A percentile compares a stretch with the other conserved stretches of the same genome.
phyloP scores from a whole-genome alignment of 179 eudicot genomes.

The Beta macrorhiza region DNA sequence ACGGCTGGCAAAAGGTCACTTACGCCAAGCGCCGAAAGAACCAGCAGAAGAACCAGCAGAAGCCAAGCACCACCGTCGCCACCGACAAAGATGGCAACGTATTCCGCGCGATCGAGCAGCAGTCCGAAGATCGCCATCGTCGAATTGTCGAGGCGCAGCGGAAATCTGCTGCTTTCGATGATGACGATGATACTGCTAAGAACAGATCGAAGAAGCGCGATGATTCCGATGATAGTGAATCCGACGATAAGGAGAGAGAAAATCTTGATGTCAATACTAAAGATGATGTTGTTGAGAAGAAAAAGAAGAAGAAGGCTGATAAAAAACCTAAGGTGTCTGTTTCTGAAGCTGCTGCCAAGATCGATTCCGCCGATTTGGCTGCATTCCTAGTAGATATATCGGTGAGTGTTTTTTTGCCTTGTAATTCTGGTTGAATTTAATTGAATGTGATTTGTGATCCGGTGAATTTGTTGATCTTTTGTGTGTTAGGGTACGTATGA shows the following conservation, averaged over 20 bases:
- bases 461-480: not conserved
- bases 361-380: slow-evolving; percentile 54
- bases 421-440: not conserved
- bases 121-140: slow-evolving; percentile 50
- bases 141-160: slow-evolving; percentile 38
- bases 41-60: slow-evolving; percentile 32
- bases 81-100: slow-evolving; percentile 34
- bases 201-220: slow-evolving; percentile 48
- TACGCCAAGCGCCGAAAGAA: slow-evolving; percentile 51
- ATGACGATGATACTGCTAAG: slow-evolving; percentile 18
- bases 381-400: slow-evolving; percentile 51
- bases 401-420: slow-evolving; percentile 37
- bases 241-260: slow-evolving; percentile 25
- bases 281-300: slow-evolving; percentile 51
- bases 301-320: slow-evolving; percentile 52
- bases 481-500: slow-evolving; percentile 60
- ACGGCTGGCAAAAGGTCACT: slow-evolving; percentile 74
- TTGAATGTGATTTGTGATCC: slow-evolving; percentile 13
- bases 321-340: slow-evolving; percentile 79
- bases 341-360: slow-evolving; percentile 63
- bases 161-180: slow-evolving; percentile 27
- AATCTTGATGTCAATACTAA: slow-evolving; percentile 34
- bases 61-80: slow-evolving; percentile 20
- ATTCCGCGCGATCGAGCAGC: slow-evolving; percentile 57
- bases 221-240: slow-evolving; percentile 41